phyloP scores from a whole-genome alignment of 73 alveolate species.

The Effrenium voratum region DNA sequence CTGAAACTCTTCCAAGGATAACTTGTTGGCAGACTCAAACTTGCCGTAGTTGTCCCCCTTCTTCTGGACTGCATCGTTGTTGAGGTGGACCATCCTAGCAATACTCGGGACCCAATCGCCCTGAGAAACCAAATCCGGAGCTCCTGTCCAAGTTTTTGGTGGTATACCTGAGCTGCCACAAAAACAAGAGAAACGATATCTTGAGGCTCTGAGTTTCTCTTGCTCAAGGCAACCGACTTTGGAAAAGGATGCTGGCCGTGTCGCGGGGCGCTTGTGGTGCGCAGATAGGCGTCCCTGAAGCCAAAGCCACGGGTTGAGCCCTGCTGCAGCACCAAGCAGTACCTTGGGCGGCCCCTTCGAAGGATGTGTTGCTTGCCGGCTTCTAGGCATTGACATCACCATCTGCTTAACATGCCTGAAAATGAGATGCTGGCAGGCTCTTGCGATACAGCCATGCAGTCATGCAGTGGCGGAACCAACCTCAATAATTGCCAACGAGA shows the following conservation, averaged over 20 bases:
- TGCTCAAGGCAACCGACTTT: too few relatives aligned
- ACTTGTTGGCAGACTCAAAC: conserved; percentile 91
- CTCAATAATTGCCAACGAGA: too few relatives aligned
- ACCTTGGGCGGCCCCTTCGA: conserved; percentile 8
- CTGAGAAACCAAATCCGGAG: not conserved
- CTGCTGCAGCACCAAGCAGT: conserved; percentile 43
- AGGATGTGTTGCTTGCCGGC: too few relatives aligned
- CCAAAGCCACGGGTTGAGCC: conserved; percentile 89
- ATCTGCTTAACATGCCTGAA: too few relatives aligned
- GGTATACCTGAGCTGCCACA: conserved; percentile 94
- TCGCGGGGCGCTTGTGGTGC: conserved; percentile 96
- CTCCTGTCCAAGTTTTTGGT: conserved; percentile 95
- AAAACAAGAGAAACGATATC: too few relatives aligned
- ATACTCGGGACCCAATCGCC: too few relatives aligned
- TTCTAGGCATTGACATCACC: too few relatives aligned
- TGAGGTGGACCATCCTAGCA: conserved; percentile 96
- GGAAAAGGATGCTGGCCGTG: not conserved
- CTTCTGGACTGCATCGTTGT: conserved; percentile 98
- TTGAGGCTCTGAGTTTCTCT: too few relatives aligned
- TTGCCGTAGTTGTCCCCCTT: conserved; percentile 95
- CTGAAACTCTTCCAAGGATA: conserved; percentile 89
- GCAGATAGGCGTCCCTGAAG: conserved; percentile 97
- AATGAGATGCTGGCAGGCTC: too few relatives aligned
- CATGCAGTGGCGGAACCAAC: too few relatives aligned
- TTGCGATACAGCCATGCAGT: too few relatives aligned